A percentile compares a stretch with the other conserved stretches of the same genome.
Conservation (phyloP, 345 rosid species). For the Arabis hirsuta region DNA sequence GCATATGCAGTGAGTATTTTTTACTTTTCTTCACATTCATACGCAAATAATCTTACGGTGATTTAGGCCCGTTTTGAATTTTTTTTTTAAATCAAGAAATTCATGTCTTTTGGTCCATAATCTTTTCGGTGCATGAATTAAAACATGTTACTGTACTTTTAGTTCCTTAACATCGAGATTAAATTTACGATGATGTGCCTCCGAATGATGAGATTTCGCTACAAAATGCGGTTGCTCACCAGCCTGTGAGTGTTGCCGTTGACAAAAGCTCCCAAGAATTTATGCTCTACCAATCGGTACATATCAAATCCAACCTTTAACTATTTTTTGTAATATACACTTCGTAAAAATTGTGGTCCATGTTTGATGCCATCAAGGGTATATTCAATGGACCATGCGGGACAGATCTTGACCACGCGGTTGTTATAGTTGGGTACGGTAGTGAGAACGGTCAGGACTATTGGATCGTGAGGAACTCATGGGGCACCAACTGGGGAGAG, state of each 20-base stretch:
- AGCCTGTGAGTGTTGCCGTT: constrained; percentile 39
- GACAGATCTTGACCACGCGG: constrained; percentile 76
- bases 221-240: constrained; percentile 36
- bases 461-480: constrained; percentile 84
- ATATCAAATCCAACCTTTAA: neutral
- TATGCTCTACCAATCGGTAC: constrained; percentile 37
- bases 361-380: constrained; percentile 53
- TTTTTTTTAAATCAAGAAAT: neutral
- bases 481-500: constrained; percentile 87
- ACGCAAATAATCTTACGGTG: neutral
- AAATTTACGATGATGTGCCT: constrained; percentile 25
- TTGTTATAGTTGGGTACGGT: constrained; percentile 82
- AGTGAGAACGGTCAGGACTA: constrained; percentile 68
- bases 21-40: neutral
- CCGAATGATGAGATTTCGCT: constrained; percentile 23
- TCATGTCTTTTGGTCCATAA: neutral
- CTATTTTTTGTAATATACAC: neutral
- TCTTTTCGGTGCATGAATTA: too few species aligned
- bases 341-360: neutral
- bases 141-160: too few species aligned
- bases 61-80: neutral
- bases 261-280: constrained; percentile 34
- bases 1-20: constrained; percentile 61
- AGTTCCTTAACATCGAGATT: neutral
- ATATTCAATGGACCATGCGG: constrained; percentile 70